A percentile compares a stretch with the other conserved stretches of the same genome.
phyloP scores from a whole-genome alignment of 2,329 filamentous ascomycete genomes.

The Claviceps citrina region DNA sequence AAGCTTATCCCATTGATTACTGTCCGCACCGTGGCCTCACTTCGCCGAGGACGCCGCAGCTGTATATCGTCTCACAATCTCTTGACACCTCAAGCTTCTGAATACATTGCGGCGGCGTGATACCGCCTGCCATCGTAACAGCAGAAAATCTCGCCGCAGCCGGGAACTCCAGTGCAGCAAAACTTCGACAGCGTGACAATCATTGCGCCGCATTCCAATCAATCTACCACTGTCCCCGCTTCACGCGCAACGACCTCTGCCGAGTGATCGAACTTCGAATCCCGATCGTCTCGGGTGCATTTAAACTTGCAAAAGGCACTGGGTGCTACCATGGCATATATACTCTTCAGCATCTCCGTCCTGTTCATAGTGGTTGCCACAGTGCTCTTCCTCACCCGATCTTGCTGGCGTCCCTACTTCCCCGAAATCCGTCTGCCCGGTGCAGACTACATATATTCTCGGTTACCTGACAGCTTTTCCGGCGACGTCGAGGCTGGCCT shows the following conservation, averaged over 20 bases:
- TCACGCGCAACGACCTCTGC: background rate
- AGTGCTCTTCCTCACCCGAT: conserved; percentile 65
- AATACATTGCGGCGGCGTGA: background rate
- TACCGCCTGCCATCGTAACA: conserved; percentile 6
- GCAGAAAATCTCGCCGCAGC: background rate
- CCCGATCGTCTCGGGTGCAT: background rate
- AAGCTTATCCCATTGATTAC: no score
- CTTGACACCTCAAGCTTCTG: background rate
- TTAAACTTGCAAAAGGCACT: no score
- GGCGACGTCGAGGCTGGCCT: conserved; percentile 81
- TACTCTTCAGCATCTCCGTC: conserved; percentile 66
- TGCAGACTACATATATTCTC: conserved; percentile 55
- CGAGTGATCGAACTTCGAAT: background rate
- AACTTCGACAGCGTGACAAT: background rate
- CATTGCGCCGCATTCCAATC: background rate
- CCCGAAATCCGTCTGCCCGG: conserved; percentile 41
- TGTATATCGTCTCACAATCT: background rate
- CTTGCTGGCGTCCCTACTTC: conserved; percentile 58
- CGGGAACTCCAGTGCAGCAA: background rate
- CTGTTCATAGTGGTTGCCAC: conserved; percentile 57
- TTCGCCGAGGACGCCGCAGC: background rate
- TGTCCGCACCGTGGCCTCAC: no score
- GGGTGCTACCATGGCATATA: conserved; percentile 50
- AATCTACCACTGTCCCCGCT: background rate
- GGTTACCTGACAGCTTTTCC: conserved; percentile 61